phyloP scores from a whole-genome alignment of 345 rosid genomes.

The Psidium guajava region DNA sequence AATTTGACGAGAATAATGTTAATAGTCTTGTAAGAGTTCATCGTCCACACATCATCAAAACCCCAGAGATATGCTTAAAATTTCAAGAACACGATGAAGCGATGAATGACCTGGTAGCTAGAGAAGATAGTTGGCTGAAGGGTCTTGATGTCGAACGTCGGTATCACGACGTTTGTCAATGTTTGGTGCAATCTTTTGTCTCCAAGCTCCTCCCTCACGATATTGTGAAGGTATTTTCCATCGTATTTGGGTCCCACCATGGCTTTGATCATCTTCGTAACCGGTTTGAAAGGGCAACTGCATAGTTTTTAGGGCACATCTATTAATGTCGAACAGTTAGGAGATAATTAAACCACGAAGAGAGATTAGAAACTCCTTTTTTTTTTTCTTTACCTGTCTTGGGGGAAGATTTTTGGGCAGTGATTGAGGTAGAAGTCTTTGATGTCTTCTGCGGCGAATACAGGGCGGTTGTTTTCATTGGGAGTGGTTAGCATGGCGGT shows the following conservation, averaged over 20 bases:
- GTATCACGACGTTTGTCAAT: conserved; percentile 25
- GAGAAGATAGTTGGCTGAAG: conserved; percentile 30
- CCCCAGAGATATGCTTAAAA: neutral
- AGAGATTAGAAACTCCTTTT: neutral
- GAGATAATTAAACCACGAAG: neutral
- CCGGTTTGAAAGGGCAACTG: conserved; percentile 2
- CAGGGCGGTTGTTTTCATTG: conserved; percentile 16
- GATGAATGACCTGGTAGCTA: conserved; percentile 9
- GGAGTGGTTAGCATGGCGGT: conserved; percentile 30
- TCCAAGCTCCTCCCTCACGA: conserved; percentile 17
- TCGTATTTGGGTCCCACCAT: conserved; percentile 23
- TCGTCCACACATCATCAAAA: neutral
- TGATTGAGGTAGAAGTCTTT: conserved; percentile 11
- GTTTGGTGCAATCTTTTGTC: conserved; percentile 13
- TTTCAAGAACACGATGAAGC: neutral
- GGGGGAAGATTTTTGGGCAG: conserved; percentile 20
- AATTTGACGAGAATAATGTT: neutral
- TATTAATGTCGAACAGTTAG: neutral
- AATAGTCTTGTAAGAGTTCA: conserved; percentile 5
- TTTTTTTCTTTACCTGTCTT: conserved; percentile 1
- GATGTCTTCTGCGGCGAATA: conserved; percentile 32
- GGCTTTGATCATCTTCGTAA: neutral
- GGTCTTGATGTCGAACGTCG: conserved; percentile 24
- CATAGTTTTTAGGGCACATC: neutral
- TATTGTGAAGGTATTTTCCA: conserved; percentile 16